Evolutionary conservation across 1,284 basidiomycete genomes (phyloP).

Genomic region (Cutaneotrichosporon dermatis): DNA sequence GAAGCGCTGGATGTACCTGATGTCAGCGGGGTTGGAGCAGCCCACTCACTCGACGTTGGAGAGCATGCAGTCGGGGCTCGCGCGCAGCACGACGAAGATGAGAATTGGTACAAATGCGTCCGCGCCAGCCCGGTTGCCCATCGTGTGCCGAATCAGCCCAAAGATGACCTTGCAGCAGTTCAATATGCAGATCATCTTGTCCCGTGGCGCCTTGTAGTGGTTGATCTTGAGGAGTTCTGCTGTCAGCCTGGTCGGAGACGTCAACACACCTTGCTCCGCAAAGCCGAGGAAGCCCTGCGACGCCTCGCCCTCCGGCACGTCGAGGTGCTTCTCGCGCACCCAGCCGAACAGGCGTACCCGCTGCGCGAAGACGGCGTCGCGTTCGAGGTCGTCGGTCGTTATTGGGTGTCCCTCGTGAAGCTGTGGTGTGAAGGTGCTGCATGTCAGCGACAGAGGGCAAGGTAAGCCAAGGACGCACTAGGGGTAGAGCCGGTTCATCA

Average conservation of each 20-base stretch:
- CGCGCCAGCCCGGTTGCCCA: conserved; percentile 58
- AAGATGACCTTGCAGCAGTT: conserved; percentile 99
- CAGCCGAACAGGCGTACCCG: conserved; percentile 88
- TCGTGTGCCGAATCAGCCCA: conserved; percentile 82
- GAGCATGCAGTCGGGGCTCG: conserved; percentile 86
- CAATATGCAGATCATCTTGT: conserved; percentile 95
- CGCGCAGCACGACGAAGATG: conserved; percentile 88
- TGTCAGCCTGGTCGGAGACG: neutral
- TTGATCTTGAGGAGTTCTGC: conserved; percentile 91
- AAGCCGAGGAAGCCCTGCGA: conserved; percentile 83
- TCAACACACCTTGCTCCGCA: conserved; percentile 74
- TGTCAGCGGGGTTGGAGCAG: neutral
- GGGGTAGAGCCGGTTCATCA: conserved; percentile 96
- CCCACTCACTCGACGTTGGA: conserved; percentile 85
- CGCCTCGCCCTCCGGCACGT: conserved; percentile 56
- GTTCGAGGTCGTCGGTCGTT: conserved; percentile 90
- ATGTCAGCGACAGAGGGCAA: neutral
- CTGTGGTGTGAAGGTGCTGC: conserved; percentile 83
- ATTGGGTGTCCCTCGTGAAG: conserved; percentile 64
- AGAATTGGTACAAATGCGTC: conserved; percentile 93
- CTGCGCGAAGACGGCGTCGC: conserved; percentile 83
- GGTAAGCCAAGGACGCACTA: conserved; percentile 57
- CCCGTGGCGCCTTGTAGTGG: conserved; percentile 95
- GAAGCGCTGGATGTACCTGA: conserved; percentile 91
- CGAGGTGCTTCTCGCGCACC: conserved; percentile 84